These are phyloP conservation scores for Ophiocordyceps camponoti-rufipedis DNA, from an alignment of 2,329 filamentous ascomycete genomes.

Conservation along the genomic window DNA sequence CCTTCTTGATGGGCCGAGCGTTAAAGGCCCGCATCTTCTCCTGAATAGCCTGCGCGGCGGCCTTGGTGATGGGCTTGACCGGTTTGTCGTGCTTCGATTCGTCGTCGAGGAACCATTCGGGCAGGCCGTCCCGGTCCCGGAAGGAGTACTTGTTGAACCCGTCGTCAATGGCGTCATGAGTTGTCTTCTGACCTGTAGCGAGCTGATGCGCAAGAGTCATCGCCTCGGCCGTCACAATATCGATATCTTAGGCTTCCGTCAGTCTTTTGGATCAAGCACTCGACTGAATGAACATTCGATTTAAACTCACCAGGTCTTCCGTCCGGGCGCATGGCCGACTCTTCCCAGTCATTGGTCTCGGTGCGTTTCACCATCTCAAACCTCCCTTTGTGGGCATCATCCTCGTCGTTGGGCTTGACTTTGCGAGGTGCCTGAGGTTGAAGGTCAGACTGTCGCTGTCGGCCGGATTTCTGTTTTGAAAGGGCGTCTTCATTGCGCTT, in stretches of 20 bases:
- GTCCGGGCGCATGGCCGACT: slow-evolving; percentile 42
- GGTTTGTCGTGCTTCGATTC: slow-evolving; percentile 68
- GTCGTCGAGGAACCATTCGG: slow-evolving; percentile 96
- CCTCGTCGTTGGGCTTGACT: slow-evolving; percentile 12
- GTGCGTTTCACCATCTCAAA: slow-evolving; percentile 44
- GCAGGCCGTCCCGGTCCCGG: slow-evolving; percentile 77
- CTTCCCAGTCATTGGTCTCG: slow-evolving; percentile 46
- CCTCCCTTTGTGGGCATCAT: slow-evolving; percentile 20
- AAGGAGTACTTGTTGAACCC: slow-evolving; percentile 86
- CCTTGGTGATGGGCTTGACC: slow-evolving; percentile 80
- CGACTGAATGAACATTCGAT: neutral
- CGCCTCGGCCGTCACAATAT: slow-evolving; percentile 97
- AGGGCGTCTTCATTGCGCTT: slow-evolving; percentile 2
- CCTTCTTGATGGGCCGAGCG: slow-evolving; percentile 96
- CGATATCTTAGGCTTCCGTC: slow-evolving; percentile 45
- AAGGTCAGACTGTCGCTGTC: neutral
- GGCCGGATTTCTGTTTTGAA: slow-evolving; percentile 5
- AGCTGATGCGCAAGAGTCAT: slow-evolving; percentile 94
- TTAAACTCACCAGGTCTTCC: slow-evolving; percentile 11
- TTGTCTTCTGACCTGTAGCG: slow-evolving; percentile 68
- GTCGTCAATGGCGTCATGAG: slow-evolving; percentile 68
- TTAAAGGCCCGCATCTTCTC: slow-evolving; percentile 88
- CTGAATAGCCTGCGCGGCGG: slow-evolving; percentile 78
- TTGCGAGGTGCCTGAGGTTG: neutral
- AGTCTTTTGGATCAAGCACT: neutral